Base-by-base conservation (phyloP, 192 early-diverging fungal genomes). In the Gonapodya prolifera region DNA sequence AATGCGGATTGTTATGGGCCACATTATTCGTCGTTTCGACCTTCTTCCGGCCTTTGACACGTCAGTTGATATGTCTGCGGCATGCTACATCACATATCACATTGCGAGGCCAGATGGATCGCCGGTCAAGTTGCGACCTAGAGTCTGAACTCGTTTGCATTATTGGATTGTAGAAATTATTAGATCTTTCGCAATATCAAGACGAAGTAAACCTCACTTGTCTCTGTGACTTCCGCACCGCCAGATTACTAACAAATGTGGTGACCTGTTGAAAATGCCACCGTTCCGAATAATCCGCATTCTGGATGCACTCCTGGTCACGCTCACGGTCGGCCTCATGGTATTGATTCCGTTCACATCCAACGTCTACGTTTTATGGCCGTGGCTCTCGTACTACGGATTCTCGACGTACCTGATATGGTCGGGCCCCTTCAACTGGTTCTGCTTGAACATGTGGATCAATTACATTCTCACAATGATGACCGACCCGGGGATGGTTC, bases 401-500 rank as follows among this genome's bases (percentile, higher is more conserved):
- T 77, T 81, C 0, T 77, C 80, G 73, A 75, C 82, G 16, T 35
- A 90, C n/a, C 76, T 35, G 23, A 74, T 91, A 16, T 87, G 90
- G 35, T 78, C 83, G 13, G 84, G 85, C 8, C 90, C 91, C 1
- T 95, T 97, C 86, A 94, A 99, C 83, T 74, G 92, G 35, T 84
- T 87, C 70, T 87, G 94, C 30, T 82, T 89, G 33, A 85, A 91
- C 35, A 89, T 96, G n/a, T 92, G 88, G 83, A 85, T 91, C 84
- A 96, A 97, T 84, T 99, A 97, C 82, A 91, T 87, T 75, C 83
- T 94, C 31, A 91, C 92, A 13, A 90, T 88, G 75, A 82, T 80
- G 0, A 93, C 92, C 30, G 83, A 92, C 75, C 95, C 97, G 0
- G 97, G 97, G n/a, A 78, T 83, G 17, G 92, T 94, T 2, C 94